Evolutionary conservation across 805 yeast species (phyloP), one percentile per base, ranked within the genome.

Genomic region (Cephaloascus albidus): DNA sequence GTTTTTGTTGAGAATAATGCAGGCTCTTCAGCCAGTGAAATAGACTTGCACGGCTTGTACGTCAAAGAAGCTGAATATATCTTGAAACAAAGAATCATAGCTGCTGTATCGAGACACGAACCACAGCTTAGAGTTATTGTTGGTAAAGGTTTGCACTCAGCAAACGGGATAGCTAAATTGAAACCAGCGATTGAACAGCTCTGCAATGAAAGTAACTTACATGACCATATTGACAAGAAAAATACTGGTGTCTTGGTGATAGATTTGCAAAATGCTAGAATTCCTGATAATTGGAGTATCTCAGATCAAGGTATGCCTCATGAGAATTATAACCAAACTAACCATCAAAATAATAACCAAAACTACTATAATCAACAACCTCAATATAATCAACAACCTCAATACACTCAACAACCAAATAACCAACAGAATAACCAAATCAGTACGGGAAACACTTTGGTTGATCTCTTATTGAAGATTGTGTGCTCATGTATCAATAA

Each of bases 101-200:
- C 77, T 20, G 86, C 80, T 39, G 68, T 76, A 14, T 53, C 53
- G 31, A 63, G 76, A 18, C 65, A 74, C 40, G 93, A 85, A 52
- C 58, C 72, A 3, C 75, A 72, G 37, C 62, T 90, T 35, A 75
- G 78, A 45, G 93, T 87, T 17, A 89, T 90, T 56, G 97, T 88
- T 8, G 97, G 97, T 8, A 90, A 90, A 59, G 97, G 97, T 5
- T 54, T 78, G 33, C 97, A 89, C 56, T 85, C 96, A 1, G 68
- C 72, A 39, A 68, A 78, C 47, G 95, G 94, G 12, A 74, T 86
- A 38, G 89, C 96, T 33, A 89, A 88, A 58, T 61, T 90, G 49
- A 85, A 82, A 57, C 97, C 97, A 2, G 96, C 96, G 0, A 77
- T 88, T 16, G 93, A 86, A 52, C 72, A 76, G 37, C 60, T 86